A percentile compares a stretch with the other conserved stretches of the same genome.
Conservation (phyloP, 352 stramenopile genomes). For the Globisporangium parvum region DNA sequence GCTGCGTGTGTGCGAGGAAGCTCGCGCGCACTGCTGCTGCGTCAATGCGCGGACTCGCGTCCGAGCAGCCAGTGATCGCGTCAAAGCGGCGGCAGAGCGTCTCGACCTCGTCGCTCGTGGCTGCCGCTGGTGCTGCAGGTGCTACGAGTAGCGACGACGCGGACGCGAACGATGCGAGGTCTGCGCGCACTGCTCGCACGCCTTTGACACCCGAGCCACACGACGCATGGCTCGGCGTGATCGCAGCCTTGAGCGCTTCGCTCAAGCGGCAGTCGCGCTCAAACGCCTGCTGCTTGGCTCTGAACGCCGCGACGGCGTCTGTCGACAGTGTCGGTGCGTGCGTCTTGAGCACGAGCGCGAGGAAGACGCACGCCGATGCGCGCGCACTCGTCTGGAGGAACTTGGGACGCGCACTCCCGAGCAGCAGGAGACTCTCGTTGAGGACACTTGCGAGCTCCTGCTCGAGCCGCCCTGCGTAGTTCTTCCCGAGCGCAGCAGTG, state of each 20-base stretch:
- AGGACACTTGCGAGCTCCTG: slow-evolving; percentile 53
- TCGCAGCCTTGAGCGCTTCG: slow-evolving; percentile 30
- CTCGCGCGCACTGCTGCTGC: slow-evolving; percentile 13
- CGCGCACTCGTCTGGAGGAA: slow-evolving; percentile 32
- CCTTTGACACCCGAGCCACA: slow-evolving; percentile 47
- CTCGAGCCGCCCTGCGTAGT: slow-evolving; percentile 50
- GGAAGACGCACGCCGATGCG: slow-evolving; percentile 45
- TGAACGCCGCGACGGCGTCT: slow-evolving; percentile 17
- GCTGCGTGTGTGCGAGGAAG: slow-evolving; percentile 28
- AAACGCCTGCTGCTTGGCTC: slow-evolving; percentile 26
- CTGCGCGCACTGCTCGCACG: slow-evolving; percentile 30
- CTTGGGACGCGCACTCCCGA: slow-evolving; percentile 55
- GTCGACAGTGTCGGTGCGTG: slow-evolving; percentile 16
- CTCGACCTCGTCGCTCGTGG: slow-evolving; percentile 13
- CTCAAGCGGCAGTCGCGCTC: slow-evolving; percentile 49
- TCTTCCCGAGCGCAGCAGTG: slow-evolving; percentile 26
- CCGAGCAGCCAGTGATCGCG: slow-evolving; percentile 22
- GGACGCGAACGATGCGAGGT: neutral
- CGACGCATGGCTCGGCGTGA: slow-evolving; percentile 31
- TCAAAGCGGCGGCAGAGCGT: slow-evolving; percentile 32
- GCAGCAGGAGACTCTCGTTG: slow-evolving; percentile 49
- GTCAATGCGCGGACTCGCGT: slow-evolving; percentile 2
- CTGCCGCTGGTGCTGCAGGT: neutral
- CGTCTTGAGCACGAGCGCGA: slow-evolving; percentile 55
- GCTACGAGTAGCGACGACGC: neutral